Percentiles rank a stretch among this genome's conserved stretches.
phyloP scores from a whole-genome alignment of 2,329 filamentous ascomycete species.

The Talaromyces sp. region DNA sequence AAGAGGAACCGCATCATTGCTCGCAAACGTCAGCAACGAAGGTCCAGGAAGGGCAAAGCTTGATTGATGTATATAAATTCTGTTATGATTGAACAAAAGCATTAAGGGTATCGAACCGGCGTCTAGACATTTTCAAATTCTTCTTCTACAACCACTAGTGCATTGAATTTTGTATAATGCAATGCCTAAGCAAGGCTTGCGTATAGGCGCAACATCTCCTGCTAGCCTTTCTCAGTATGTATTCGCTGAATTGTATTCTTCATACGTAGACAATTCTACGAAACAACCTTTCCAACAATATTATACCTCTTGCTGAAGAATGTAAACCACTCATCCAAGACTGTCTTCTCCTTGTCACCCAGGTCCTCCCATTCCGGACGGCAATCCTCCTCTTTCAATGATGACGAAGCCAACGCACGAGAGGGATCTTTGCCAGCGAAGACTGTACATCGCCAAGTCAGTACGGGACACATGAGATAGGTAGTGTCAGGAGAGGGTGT shows the following conservation, averaged over 20 bases:
- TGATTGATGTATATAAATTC: conserved; percentile 27
- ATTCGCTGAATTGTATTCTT: background rate
- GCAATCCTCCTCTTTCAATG: conserved; percentile 80
- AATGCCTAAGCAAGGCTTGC: background rate
- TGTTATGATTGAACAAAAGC: background rate
- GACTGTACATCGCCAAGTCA: conserved; percentile 53
- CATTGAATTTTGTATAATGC: background rate
- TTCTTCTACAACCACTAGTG: background rate
- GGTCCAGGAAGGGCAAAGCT: conserved; percentile 55
- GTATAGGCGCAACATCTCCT: background rate
- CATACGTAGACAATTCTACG: conserved; percentile 24
- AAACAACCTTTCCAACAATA: conserved; percentile 53
- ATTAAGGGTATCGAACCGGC: background rate
- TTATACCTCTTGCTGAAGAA: conserved; percentile 98
- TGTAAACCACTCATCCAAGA: conserved; percentile 86
- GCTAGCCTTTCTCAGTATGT: background rate
- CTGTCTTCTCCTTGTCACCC: conserved; percentile 76
- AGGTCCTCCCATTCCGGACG: conserved; percentile 78
- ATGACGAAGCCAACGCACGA: conserved; percentile 81
- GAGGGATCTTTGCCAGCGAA: conserved; percentile 96
- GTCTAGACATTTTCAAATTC: background rate
- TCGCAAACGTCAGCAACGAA: conserved; percentile 73
- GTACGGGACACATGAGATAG: no score
- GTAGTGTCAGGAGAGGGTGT: no score
- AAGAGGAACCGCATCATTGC: conserved; percentile 75